Evolutionary conservation across 2,329 filamentous ascomycete species (phyloP).

Genomic region (Ophiosphaerella narmari): DNA sequence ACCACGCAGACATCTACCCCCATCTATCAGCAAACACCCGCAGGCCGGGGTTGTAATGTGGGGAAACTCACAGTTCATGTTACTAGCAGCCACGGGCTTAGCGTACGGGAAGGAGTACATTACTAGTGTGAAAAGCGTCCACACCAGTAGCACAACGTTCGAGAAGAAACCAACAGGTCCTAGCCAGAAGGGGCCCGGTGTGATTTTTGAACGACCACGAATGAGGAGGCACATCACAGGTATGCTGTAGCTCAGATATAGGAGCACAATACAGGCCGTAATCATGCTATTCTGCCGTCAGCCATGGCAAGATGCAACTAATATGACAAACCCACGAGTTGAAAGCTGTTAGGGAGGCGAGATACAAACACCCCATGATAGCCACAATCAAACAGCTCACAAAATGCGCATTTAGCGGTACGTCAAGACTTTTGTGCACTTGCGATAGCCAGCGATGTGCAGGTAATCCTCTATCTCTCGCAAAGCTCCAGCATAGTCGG

Average conservation of each 20-base stretch:
- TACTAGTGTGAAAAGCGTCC: conserved; percentile 57
- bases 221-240: conserved; percentile 54
- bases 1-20: conserved; percentile 18
- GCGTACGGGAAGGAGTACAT: conserved; percentile 50
- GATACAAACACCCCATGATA: conserved; percentile 53
- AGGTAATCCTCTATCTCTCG: conserved; percentile 56
- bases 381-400: conserved; percentile 52
- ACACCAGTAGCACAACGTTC: conserved; percentile 52
- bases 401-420: conserved; percentile 53
- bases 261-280: conserved; percentile 49
- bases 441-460: conserved; percentile 48
- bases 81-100: conserved; percentile 33
- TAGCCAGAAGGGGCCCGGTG: conserved; percentile 54
- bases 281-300: conserved; percentile 43
- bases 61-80: conserved; percentile 35
- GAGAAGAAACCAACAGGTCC: conserved; percentile 49
- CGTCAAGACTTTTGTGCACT: conserved; percentile 49
- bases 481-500: conserved; percentile 58
- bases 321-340: conserved; percentile 39
- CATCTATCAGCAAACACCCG: not conserved
- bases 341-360: conserved; percentile 48
- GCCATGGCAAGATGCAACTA: not conserved
- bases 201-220: conserved; percentile 51
- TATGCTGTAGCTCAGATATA: conserved; percentile 46
- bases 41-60: not conserved